These are phyloP conservation scores for Pythium biforme DNA, from an alignment of 352 stramenopile genomes.

Conservation along the genomic window DNA sequence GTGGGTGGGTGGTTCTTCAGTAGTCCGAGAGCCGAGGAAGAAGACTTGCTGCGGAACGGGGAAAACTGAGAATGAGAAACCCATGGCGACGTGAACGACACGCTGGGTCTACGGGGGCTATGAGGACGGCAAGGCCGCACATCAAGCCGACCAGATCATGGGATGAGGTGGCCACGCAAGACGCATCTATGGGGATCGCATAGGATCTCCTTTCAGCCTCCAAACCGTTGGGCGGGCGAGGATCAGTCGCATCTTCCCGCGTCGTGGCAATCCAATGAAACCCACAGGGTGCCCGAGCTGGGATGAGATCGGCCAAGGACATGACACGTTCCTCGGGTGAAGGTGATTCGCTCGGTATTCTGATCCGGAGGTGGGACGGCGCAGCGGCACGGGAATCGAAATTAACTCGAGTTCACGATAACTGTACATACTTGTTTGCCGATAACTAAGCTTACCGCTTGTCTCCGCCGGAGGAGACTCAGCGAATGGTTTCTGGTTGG, in stretches of 20 bases:
- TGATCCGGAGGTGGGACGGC: slow-evolving; percentile 1
- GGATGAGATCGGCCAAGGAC: not conserved
- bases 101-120: too few relatives aligned
- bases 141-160: too few relatives aligned
- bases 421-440: too few relatives aligned
- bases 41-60: slow-evolving; percentile 9
- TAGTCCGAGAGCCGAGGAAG: not conserved
- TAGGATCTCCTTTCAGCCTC: too few relatives aligned
- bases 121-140: too few relatives aligned
- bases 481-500: too few relatives aligned
- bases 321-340: slow-evolving; percentile 14
- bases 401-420: not conserved
- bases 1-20: slow-evolving; percentile 9
- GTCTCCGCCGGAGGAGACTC: too few relatives aligned
- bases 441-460: too few relatives aligned
- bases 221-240: too few relatives aligned
- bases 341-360: slow-evolving; percentile 10
- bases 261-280: not conserved
- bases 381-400: not conserved
- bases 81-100: not conserved
- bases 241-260: too few relatives aligned
- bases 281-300: not conserved
- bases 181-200: too few relatives aligned
- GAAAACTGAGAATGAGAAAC: slow-evolving; percentile 27
- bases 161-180: too few relatives aligned